A percentile compares a stretch with the other conserved stretches of the same genome.
These are phyloP conservation scores for Podaxis sp. DNA, from an alignment of 768 basidiomycete genomes.

Conservation along the genomic window DNA sequence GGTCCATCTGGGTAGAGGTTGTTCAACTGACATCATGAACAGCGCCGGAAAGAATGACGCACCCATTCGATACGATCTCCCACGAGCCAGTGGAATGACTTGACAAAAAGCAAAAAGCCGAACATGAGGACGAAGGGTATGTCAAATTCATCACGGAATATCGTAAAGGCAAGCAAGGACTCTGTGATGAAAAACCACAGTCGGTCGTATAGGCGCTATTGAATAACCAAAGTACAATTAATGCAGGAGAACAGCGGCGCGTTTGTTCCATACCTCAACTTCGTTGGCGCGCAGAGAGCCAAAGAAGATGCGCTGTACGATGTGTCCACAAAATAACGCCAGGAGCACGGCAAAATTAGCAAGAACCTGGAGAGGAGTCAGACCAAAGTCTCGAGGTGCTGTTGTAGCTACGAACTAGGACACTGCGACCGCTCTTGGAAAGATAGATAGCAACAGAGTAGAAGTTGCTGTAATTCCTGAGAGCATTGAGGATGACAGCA, in stretches of 20 bases:
- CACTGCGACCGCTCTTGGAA: slow-evolving; percentile 90
- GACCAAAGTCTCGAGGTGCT: slow-evolving; percentile 5
- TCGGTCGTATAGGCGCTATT: slow-evolving; percentile 89
- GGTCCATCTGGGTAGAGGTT: slow-evolving; percentile 82
- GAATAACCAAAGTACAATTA: neutral
- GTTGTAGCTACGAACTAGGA: slow-evolving; percentile 59
- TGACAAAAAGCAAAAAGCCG: slow-evolving; percentile 89
- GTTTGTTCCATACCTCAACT: slow-evolving; percentile 68
- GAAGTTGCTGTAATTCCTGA: slow-evolving; percentile 85
- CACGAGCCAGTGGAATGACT: slow-evolving; percentile 98
- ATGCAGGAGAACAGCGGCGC: neutral
- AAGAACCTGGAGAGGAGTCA: slow-evolving; percentile 57
- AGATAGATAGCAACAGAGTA: slow-evolving; percentile 92
- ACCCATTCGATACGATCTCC: slow-evolving; percentile 97
- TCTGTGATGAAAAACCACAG: slow-evolving; percentile 99
- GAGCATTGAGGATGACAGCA: slow-evolving; percentile 75
- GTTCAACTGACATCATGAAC: slow-evolving; percentile 6
- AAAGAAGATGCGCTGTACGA: slow-evolving; percentile 88
- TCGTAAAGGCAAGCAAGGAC: slow-evolving; percentile 92
- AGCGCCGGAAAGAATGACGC: slow-evolving; percentile 12
- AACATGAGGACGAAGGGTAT: slow-evolving; percentile 93
- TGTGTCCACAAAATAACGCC: slow-evolving; percentile 71
- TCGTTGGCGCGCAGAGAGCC: slow-evolving; percentile 85
- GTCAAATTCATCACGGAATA: slow-evolving; percentile 95
- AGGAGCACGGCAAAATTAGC: slow-evolving; percentile 88